Base-by-base conservation (phyloP, 164 flowering plant genomes). In the Magnolia changhungtana region DNA sequence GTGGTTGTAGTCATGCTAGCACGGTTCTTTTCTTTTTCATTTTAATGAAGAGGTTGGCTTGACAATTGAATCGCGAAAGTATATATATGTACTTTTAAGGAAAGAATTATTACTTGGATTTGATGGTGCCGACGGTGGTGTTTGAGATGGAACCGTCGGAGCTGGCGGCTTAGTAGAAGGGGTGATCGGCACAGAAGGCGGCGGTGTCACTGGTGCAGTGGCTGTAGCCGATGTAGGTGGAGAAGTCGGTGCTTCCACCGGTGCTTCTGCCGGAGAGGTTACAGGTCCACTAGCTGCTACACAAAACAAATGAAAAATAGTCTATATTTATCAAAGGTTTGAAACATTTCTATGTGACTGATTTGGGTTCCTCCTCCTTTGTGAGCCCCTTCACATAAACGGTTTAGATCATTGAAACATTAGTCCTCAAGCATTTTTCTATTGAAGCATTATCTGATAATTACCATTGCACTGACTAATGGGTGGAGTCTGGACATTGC, bases 401-500 rank as follows among this genome's bases (percentile, higher is more conserved):
- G 5, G 19, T 21, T 9, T 18, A 63, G 21, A 18, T 18, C 65
- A n/a, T n/a, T n/a, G 29, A 27, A 27, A 27, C 29, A 27, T 27
- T 27, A 27, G 2, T 27, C 29, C 29, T 27, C 29, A 27, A 27
- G 29, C 1, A 27, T 27, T 27, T 27, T 27, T 27, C 29, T 19
- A 50, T 72, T 58, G 8, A n/a, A 1, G 14, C 50, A 18, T 14
- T 1, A n/a, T 27, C 20, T 13, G 16, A 20, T 49, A 6, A 8
- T 82, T 78, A 90, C 93, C 85, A 49, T 87, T 86, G 79, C 97
- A 94, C 37, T 27, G 50, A 83, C 90, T 89, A 73, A 79, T 9
- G 0, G 94, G 81, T 59, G 97, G 98, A 72, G 94, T 92, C 71
- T 88, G 89, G 45, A 94, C 97, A n/a, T 83, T 88, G 85, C 98